Evolutionary conservation across 1,139 yeast species (phyloP).

Genomic region (Suhomyces yuchorum): DNA sequence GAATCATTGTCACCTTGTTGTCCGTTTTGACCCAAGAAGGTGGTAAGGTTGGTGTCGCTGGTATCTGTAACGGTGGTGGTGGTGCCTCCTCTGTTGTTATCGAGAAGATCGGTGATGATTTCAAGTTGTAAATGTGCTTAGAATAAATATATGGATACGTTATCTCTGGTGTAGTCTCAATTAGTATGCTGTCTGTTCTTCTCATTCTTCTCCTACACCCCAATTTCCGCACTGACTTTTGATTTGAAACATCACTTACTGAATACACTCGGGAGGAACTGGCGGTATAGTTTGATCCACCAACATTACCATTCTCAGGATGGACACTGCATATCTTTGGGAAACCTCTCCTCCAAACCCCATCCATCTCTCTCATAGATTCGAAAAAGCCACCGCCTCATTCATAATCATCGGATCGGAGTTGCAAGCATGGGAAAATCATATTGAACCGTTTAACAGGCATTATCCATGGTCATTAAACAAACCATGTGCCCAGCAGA

Average conservation of each 20-base stretch:
- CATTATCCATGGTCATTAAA: conserved; percentile 39
- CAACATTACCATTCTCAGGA: not conserved
- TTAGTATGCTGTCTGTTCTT: too few relatives aligned
- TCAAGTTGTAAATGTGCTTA: conserved; percentile 23
- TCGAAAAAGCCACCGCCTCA: conserved; percentile 6
- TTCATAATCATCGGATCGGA: conserved; percentile 9
- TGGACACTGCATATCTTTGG: conserved; percentile 11
- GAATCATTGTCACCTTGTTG: conserved; percentile 83
- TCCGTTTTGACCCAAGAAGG: conserved; percentile 76
- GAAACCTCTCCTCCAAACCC: conserved; percentile 10
- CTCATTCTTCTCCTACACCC: not conserved
- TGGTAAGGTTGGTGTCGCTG: conserved; percentile 92
- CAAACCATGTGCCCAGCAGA: conserved; percentile 7
- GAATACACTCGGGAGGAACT: too few relatives aligned
- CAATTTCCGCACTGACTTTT: not conserved
- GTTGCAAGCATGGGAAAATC: conserved; percentile 8
- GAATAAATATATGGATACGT: not conserved
- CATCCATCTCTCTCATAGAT: conserved; percentile 4
- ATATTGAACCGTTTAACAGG: conserved; percentile 40
- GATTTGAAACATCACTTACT: not conserved
- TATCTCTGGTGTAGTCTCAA: not conserved
- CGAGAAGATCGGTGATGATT: conserved; percentile 43
- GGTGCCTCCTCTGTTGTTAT: conserved; percentile 89
- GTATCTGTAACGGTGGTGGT: conserved; percentile 98
- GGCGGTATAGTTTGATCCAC: too few relatives aligned